These are phyloP conservation scores for Aspergillus sp. DNA, from an alignment of 2,329 filamentous ascomycete genomes.

Conservation along the genomic window DNA sequence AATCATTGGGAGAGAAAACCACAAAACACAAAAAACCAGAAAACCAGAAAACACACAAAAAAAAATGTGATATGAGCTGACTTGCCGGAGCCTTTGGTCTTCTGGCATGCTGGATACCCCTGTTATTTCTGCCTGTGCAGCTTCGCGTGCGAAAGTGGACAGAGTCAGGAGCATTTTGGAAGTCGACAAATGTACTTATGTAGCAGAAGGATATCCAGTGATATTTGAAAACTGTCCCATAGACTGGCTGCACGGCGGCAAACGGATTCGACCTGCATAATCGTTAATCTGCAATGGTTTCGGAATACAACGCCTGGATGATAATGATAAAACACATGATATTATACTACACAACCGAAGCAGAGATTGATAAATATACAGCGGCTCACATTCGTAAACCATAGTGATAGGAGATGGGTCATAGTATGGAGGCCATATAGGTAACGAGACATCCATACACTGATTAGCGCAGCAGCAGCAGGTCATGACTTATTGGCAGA, in stretches of 20 bases:
- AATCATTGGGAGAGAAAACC: too few species aligned
- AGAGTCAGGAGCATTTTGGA: too few species aligned
- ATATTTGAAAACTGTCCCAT: neutral
- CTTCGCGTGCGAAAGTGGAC: too few species aligned
- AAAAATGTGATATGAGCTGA: too few species aligned
- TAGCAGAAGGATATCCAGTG: too few species aligned
- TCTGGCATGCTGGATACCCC: too few species aligned
- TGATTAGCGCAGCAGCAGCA: neutral
- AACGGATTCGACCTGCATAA: neutral
- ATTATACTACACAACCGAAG: neutral
- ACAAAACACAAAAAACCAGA: too few species aligned
- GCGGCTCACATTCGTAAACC: neutral
- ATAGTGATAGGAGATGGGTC: neutral
- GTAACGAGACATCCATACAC: neutral
- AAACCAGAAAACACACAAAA: too few species aligned
- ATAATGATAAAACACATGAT: slow-evolving; percentile 1
- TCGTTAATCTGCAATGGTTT: neutral
- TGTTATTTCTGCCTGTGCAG: too few species aligned
- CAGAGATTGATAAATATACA: neutral
- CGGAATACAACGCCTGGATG: neutral
- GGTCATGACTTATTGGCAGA: neutral
- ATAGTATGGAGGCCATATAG: neutral
- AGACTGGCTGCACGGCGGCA: neutral
- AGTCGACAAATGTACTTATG: too few species aligned
- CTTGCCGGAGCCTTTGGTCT: too few species aligned